phyloP scores from a whole-genome alignment of 2,329 filamentous ascomycete species.

The Colletotrichum brevisporum region DNA sequence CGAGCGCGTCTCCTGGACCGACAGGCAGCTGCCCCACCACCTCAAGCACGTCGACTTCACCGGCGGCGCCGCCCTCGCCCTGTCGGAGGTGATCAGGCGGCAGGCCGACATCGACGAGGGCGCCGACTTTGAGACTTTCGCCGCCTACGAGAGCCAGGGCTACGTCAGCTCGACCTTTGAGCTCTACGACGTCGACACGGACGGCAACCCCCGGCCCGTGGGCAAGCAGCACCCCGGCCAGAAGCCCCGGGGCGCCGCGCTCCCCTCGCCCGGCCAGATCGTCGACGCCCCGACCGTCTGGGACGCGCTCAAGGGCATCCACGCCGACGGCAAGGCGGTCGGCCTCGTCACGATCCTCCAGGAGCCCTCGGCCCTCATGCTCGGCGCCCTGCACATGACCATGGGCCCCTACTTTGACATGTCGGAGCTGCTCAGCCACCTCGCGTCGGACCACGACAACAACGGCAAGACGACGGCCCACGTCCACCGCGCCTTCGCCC shows the following conservation, averaged over 20 bases:
- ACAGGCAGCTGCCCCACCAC: slow-evolving; percentile 59
- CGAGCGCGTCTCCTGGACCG: slow-evolving; percentile 45
- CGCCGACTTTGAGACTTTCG: slow-evolving; percentile 51
- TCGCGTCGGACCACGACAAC: slow-evolving; percentile 64
- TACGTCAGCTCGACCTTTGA: slow-evolving; percentile 68
- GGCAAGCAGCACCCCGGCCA: slow-evolving; percentile 32
- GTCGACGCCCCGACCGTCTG: slow-evolving; percentile 58
- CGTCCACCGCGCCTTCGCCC: slow-evolving; percentile 63
- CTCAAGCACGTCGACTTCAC: slow-evolving; percentile 59
- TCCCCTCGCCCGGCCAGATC: slow-evolving; percentile 52
- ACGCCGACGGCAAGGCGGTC: slow-evolving; percentile 57
- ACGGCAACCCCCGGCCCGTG: slow-evolving; percentile 54
- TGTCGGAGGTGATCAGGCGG: slow-evolving; percentile 52
- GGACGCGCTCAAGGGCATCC: slow-evolving; percentile 57
- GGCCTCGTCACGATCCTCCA: slow-evolving; percentile 72
- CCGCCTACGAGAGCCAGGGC: slow-evolving; percentile 53
- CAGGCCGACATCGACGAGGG: slow-evolving; percentile 51
- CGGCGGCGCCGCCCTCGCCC: slow-evolving; percentile 53
- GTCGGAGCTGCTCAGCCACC: slow-evolving; percentile 69
- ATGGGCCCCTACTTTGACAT: slow-evolving; percentile 72
- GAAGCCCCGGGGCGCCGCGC: slow-evolving; percentile 44
- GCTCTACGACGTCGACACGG: slow-evolving; percentile 68
- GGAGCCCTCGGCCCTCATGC: slow-evolving; percentile 72
- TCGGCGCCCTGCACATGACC: slow-evolving; percentile 71
- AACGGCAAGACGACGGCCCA: slow-evolving; percentile 61